Evolutionary conservation across 73 alveolate genomes (phyloP), one percentile per base, ranked within the genome.

Genomic region (Diophrys sp.): DNA sequence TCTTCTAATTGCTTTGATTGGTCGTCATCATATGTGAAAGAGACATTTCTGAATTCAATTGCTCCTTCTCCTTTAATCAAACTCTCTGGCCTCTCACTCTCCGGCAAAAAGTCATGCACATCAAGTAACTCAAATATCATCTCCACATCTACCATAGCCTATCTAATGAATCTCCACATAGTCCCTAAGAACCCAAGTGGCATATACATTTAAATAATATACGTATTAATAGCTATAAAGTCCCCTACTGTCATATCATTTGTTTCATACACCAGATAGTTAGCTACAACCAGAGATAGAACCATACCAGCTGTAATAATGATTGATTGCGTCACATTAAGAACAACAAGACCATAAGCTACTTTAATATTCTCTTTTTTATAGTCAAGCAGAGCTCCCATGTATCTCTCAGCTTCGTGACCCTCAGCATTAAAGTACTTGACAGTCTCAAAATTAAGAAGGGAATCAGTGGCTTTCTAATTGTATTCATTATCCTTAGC

Each of bases 111-210:
- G 14, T 77, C 83, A 27, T 70, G 75, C 11, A 54, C 88, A 0
- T 82, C 87, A 76, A 87, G 71, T 31, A 87, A 80, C 75, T 82
- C 90, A 0, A 82, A 85, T 28, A 82, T 71, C 73, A 72, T 71
- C 54, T 76, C 87, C 76, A 87, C 87, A 56, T 87, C 94, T 24
- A 87, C 89, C 76, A 87, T 57, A 55, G 90, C 84, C 24, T 87
- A 82, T 66, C 86, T 79, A 28, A 87, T 56, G 31, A 80, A 72
- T 33, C 81, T 80, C 82, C 81, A 80, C 80, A 87, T 75, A 23
- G 94, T 81, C 25, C 94, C 94, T 32, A 87, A 70, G 82, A 87
- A 87, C 54, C 71, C 71, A 34, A 87, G 67, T 5, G 94, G 94
- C 31, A 71, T 67, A 70, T 80, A 87, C 70, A 87, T 75, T 62